Evolutionary conservation across 805 yeast species (phyloP), one percentile per base, ranked within the genome.

Genomic region (Saccharomycopsis sp.): DNA sequence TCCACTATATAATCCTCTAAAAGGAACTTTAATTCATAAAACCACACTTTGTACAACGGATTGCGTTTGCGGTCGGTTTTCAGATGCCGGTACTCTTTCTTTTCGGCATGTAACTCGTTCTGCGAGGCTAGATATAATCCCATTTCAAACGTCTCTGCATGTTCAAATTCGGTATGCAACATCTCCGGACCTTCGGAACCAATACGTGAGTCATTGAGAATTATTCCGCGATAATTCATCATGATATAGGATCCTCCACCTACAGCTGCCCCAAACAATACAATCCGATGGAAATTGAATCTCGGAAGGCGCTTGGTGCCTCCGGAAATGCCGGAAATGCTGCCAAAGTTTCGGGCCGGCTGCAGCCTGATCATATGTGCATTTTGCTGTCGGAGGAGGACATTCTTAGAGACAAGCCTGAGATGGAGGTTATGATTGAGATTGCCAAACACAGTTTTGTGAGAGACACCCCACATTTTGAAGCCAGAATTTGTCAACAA

Each of bases 111-210:
- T 47, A 79, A 73, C 66, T 87, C 90, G 19, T 70, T 69, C 63
- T 83, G 85, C 0, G 92, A 86, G 0, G 88, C 75, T 12, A 71
- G 58, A 67, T 75, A 87, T 2, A 87, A 73, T 0, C 88, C 88
- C 75, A 78, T 77, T 67, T 87, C 94, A 70, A 76, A 86, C 0
- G 96, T 87, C 42, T 83, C 87, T 2, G 84, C 84, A 0, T 64
- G 66, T 1, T 75, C 67, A 58, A 42, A 53, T 23, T 75, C 80
- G 0, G 87, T 72, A 3, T 53, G 60, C 42, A 74, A 53, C 38
- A 29, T 29, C 12, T 5, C 38, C 12, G 38, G 38, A 29, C 38
- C 38, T 5, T 29, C 12, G 9, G 38, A 5, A 29, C 12, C 12
- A 12, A 29, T 12, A 29, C 38, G 38, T 5, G 38, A 29, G 12